Evolutionary conservation across 1,284 basidiomycete species (phyloP).

Genomic region (Ustanciosporium gigantosporum): DNA sequence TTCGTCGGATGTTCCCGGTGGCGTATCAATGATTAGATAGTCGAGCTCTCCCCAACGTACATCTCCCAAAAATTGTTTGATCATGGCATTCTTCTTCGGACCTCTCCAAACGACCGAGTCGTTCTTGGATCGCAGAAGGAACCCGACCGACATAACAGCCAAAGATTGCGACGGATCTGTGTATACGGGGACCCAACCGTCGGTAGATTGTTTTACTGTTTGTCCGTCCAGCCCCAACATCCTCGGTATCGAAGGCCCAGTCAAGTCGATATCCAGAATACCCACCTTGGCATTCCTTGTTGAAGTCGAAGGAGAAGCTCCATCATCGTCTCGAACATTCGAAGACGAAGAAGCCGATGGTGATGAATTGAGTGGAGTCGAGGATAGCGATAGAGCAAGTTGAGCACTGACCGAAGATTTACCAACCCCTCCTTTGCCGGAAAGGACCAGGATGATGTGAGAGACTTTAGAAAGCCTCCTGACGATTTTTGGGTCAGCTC

Average conservation of each 20-base stretch:
- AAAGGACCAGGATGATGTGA: slow-evolving; percentile 88
- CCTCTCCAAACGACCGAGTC: slow-evolving; percentile 97
- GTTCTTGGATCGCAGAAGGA: slow-evolving; percentile 83
- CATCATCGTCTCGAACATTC: background rate
- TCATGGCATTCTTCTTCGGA: slow-evolving; percentile 99
- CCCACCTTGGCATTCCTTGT: slow-evolving; percentile 74
- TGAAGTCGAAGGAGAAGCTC: no score
- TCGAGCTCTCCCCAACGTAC: slow-evolving; percentile 96
- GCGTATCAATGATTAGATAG: slow-evolving; percentile 95
- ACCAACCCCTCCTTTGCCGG: slow-evolving; percentile 96
- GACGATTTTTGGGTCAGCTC: slow-evolving; percentile 51
- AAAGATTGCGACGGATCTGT: slow-evolving; percentile 65
- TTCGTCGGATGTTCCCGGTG: slow-evolving; percentile 95
- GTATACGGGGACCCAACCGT: slow-evolving; percentile 98
- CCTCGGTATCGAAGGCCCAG: slow-evolving; percentile 92
- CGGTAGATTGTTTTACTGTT: slow-evolving; percentile 75
- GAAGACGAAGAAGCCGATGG: no score
- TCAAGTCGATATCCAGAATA: slow-evolving; percentile 92
- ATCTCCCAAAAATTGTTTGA: slow-evolving; percentile 92
- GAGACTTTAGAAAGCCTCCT: slow-evolving; percentile 68
- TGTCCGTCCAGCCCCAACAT: slow-evolving; percentile 92
- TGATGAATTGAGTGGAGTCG: slow-evolving; percentile 12
- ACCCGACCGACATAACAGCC: slow-evolving; percentile 95
- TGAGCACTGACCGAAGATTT: slow-evolving; percentile 95
- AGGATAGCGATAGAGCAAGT: slow-evolving; percentile 75